A percentile compares a stretch with the other conserved stretches of the same genome.
phyloP scores from a whole-genome alignment of 257 asterid genomes.

The Pogostemon cablin region DNA sequence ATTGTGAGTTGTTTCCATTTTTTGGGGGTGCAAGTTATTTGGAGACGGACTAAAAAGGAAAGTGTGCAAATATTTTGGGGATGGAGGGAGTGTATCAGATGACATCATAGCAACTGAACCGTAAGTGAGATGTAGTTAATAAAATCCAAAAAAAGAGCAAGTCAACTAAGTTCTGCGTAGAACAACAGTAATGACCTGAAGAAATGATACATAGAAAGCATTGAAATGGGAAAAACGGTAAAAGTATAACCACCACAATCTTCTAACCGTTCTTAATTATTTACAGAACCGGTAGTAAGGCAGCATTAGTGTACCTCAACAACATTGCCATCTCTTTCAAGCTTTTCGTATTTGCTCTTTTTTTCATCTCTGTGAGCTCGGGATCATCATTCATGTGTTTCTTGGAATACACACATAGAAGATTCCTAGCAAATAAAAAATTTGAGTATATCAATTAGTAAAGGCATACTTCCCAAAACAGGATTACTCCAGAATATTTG shows the following conservation, averaged over 20 bases:
- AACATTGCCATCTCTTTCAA: constrained; percentile 92
- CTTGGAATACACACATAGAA: constrained; percentile 88
- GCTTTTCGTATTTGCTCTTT: constrained; percentile 90
- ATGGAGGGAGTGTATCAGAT: background rate
- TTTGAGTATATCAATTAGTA: constrained; percentile 27
- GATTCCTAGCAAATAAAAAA: constrained; percentile 65
- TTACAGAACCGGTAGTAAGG: background rate
- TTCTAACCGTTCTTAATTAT: constrained; percentile 12
- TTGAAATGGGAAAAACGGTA: background rate
- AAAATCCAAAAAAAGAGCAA: background rate
- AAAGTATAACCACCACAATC: constrained; percentile 8
- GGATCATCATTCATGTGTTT: constrained; percentile 94
- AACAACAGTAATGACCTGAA: constrained; percentile 10
- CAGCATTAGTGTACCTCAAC: constrained; percentile 55
- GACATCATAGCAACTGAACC: constrained; percentile 6
- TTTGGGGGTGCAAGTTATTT: no score
- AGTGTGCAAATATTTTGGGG: no score
- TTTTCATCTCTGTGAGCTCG: constrained; percentile 78
- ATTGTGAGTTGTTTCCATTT: no score
- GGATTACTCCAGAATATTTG: constrained; percentile 13
- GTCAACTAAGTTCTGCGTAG: background rate
- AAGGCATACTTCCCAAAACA: constrained; percentile 27
- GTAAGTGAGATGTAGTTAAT: background rate
- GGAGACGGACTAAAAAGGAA: no score
- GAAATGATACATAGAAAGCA: background rate